Base-by-base conservation (phyloP, 164 flowering plant species). In the Stephania yunnanensis region DNA sequence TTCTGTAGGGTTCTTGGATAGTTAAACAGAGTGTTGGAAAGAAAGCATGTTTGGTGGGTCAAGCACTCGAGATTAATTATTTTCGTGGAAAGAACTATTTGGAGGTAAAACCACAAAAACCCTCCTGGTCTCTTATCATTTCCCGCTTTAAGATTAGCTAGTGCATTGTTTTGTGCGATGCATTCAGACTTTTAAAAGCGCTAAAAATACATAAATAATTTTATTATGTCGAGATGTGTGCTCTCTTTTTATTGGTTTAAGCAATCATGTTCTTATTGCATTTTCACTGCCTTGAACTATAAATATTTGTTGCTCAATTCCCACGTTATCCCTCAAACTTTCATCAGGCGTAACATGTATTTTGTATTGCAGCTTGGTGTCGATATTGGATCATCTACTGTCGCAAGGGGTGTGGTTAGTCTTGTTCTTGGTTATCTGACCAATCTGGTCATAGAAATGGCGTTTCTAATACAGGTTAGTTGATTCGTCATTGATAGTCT, bases 11-110 rank as follows among this genome's bases (percentile, higher is more conserved):
- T 45, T 88, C 97, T 55, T 94, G 98, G 98, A 92, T 94, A 76
- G 98, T 94, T 36, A 93, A 92, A 82, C 98, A 94, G 75, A 94
- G 98, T 79, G 98, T 94, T 46, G 97, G 97, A 73, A 94, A 89
- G 89, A 94, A 88, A 78, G 92, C 98, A 72, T 90, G 97, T 80
- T 79, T 94, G 78, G 80, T 94, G 52, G 97, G 98, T 80, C 96
- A 92, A 85, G 97, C 97, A 5, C 87, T 93, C n/a, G 94, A 90
- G 78, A 84, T 92, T 11, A 89, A 89, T 80, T 93, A 93, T 82
- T 89, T 90, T 74, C 91, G 77, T 1, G 97, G 98, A 73, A 86
- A 87, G 75, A 92, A 94, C 83, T 94, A 94, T 85, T 75, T 95
- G 75, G 99, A 95, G 97, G 99, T 95, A 84, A 76, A 71, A 12